A percentile compares a stretch with the other conserved stretches of the same genome.
Conservation (phyloP, 805 yeast genomes). For the Candida pseudofarinosa region DNA sequence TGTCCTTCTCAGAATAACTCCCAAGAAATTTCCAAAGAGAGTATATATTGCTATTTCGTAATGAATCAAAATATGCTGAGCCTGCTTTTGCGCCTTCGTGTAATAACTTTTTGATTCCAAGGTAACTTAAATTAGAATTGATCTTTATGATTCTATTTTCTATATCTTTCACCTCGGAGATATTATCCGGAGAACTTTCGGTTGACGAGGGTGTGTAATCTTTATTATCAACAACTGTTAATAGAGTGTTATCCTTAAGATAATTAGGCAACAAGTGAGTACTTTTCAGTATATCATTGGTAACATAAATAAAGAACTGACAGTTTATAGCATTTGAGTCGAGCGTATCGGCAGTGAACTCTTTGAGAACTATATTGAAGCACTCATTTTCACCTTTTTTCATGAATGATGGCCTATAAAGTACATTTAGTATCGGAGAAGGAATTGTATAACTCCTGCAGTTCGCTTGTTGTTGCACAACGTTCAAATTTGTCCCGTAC, state of each 20-base stretch:
- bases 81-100: slow-evolving; percentile 29
- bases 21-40: slow-evolving; percentile 29
- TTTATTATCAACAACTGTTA: slow-evolving; percentile 35
- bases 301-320: slow-evolving; percentile 20
- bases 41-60: slow-evolving; percentile 32
- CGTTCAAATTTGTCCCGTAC: slow-evolving; percentile 6
- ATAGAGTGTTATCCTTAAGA: slow-evolving; percentile 20
- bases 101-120: slow-evolving; percentile 29
- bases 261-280: slow-evolving; percentile 10
- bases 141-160: slow-evolving; percentile 30
- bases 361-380: slow-evolving; percentile 17
- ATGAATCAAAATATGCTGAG: slow-evolving; percentile 22
- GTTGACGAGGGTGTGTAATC: slow-evolving; percentile 35
- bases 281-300: slow-evolving; percentile 14
- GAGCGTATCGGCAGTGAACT: slow-evolving; percentile 13
- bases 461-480: not conserved
- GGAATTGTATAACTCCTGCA: slow-evolving; percentile 13
- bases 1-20: slow-evolving; percentile 22
- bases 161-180: slow-evolving; percentile 9
- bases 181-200: slow-evolving; percentile 24
- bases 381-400: slow-evolving; percentile 6
- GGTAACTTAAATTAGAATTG: slow-evolving; percentile 20
- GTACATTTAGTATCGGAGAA: slow-evolving; percentile 28
- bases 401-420: slow-evolving; percentile 20
- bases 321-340: slow-evolving; percentile 10